phyloP scores from a whole-genome alignment of 139 green algal genomes.

The Chlamydomonas asymmetrica region DNA sequence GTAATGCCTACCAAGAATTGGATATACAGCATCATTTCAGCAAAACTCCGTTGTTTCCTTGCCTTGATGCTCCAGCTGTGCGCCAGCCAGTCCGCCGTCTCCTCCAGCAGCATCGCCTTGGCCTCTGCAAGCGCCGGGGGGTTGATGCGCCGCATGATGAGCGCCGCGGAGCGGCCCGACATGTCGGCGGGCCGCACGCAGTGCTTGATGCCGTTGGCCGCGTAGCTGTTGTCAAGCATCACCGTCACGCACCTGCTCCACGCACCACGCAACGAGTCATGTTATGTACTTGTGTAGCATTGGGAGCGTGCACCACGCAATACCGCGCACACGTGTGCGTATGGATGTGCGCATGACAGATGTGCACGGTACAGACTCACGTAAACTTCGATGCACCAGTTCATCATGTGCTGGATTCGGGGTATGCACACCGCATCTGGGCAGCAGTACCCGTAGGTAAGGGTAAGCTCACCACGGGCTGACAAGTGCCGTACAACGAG shows the following conservation, averaged over 20 bases:
- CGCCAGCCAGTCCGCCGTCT: slow-evolving; percentile 34
- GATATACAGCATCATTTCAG: not conserved
- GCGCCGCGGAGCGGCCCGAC: slow-evolving; percentile 65
- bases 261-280: too few relatives aligned
- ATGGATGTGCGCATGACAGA: too few relatives aligned
- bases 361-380: too few relatives aligned
- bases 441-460: too few relatives aligned
- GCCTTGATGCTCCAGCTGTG: slow-evolving; percentile 12
- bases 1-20: not conserved
- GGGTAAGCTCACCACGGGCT: too few relatives aligned
- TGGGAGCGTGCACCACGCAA: not conserved
- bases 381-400: too few relatives aligned
- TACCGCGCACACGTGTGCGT: not conserved
- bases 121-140: slow-evolving; percentile 23
- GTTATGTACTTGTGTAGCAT: not conserved
- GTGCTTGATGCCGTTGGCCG: slow-evolving; percentile 73
- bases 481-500: too few relatives aligned
- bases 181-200: slow-evolving; percentile 75
- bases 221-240: slow-evolving; percentile 65
- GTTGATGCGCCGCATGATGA: slow-evolving; percentile 68
- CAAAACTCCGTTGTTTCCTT: not conserved
- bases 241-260: slow-evolving; percentile 67
- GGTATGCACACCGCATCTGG: too few relatives aligned
- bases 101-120: slow-evolving; percentile 41
- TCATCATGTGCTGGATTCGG: too few relatives aligned